Evolutionary conservation across 495 filamentous ascomycete genomes (phyloP).

Genomic region (Hypoxylon rickii): DNA sequence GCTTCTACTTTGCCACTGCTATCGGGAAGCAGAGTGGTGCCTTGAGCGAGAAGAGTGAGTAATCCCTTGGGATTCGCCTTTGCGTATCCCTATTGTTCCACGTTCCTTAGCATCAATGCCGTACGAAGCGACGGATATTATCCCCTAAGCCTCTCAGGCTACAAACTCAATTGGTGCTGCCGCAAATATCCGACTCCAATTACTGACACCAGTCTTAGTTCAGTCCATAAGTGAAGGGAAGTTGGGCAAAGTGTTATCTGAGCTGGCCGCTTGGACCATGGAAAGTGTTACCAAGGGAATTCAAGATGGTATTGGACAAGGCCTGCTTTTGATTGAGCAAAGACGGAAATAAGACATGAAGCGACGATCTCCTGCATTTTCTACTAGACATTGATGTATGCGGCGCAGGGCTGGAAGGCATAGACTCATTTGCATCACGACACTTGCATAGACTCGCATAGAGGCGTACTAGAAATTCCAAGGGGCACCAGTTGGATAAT

Average conservation of each 20-base stretch:
- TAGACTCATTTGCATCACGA: conserved; percentile 1
- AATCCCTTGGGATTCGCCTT: neutral
- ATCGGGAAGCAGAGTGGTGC: conserved; percentile 56
- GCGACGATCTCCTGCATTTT: conserved; percentile 14
- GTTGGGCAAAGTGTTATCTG: conserved; percentile 56
- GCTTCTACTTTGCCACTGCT: conserved; percentile 56
- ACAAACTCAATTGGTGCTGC: too few relatives aligned
- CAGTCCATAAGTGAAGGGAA: conserved; percentile 61
- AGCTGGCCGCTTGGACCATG: conserved; percentile 59
- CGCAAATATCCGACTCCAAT: neutral
- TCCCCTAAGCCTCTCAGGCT: too few relatives aligned
- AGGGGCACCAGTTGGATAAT: too few relatives aligned
- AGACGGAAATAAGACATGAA: conserved; percentile 28
- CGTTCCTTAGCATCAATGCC: neutral
- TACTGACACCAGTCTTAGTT: conserved; percentile 33
- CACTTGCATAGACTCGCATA: neutral
- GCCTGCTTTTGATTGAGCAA: conserved; percentile 54
- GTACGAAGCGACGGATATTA: too few relatives aligned
- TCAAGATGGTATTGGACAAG: conserved; percentile 67
- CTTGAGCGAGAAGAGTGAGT: conserved; percentile 48
- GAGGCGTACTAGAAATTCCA: conserved; percentile 15
- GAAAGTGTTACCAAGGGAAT: conserved; percentile 65
- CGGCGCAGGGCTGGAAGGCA: conserved; percentile 9
- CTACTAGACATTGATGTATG: neutral
- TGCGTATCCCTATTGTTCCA: neutral